Conservation (phyloP, 1,284 basidiomycete species). For the Athelia psychrophila region DNA sequence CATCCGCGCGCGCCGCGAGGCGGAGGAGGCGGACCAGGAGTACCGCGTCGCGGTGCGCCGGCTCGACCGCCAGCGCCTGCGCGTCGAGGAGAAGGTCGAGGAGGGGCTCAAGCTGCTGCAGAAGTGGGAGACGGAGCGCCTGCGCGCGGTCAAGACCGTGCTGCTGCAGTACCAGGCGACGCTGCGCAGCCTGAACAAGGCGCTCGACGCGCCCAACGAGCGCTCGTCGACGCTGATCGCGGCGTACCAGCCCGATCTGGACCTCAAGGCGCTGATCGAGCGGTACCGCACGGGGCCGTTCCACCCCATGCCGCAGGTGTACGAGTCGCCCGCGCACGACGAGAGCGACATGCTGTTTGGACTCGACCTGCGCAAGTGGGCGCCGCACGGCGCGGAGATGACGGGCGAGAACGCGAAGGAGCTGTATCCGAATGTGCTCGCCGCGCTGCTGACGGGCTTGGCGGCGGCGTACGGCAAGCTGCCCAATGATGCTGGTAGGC, state of each 20-base stretch:
- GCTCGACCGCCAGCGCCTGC: conserved; percentile 77
- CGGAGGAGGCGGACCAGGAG: conserved; percentile 71
- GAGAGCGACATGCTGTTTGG: conserved; percentile 86
- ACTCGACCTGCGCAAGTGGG: conserved; percentile 85
- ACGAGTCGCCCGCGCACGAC: conserved; percentile 79
- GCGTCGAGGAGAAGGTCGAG: conserved; percentile 83
- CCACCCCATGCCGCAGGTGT: conserved; percentile 78
- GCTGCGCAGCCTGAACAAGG: conserved; percentile 65
- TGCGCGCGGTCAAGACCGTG: conserved; percentile 85
- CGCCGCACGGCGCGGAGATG: conserved; percentile 67
- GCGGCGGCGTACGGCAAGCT: conserved; percentile 63
- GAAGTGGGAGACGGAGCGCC: conserved; percentile 80
- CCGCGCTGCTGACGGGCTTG: conserved; percentile 64
- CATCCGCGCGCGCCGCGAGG: conserved; percentile 70
- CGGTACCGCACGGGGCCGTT: conserved; percentile 89
- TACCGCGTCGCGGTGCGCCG: conserved; percentile 77
- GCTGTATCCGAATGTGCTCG: conserved; percentile 72
- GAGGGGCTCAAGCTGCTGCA: conserved; percentile 78
- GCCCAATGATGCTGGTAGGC: conserved; percentile 62
- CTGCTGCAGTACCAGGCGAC: conserved; percentile 83
- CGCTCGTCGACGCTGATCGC: conserved; percentile 74
- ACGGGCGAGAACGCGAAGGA: conserved; percentile 56
- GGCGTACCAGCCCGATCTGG: conserved; percentile 83
- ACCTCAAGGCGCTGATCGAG: conserved; percentile 82
- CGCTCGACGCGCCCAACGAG: conserved; percentile 62